Percentiles rank a stretch among this genome's conserved stretches.
phyloP scores from a whole-genome alignment of 331 rosid species.

The Spiraea crenata region DNA sequence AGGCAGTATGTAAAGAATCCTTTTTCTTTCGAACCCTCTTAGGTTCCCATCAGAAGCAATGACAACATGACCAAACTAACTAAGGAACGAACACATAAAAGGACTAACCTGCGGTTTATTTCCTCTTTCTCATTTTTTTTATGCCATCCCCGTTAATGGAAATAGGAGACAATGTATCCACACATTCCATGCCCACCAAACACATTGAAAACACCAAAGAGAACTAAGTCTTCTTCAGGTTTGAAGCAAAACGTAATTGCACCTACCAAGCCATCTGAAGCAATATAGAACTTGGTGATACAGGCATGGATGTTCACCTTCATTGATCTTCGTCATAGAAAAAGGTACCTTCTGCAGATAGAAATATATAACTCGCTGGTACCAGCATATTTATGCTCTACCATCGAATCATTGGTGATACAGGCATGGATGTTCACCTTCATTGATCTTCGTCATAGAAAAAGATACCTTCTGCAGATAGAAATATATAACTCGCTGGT shows the following conservation, averaged over 20 bases:
- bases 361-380: not conserved
- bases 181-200: not conserved
- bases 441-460: not conserved
- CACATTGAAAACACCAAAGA: not conserved
- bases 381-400: not conserved
- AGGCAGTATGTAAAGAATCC: too few species aligned
- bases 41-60: too few species aligned
- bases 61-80: too few species aligned
- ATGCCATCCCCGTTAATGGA: too few species aligned
- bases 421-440: not conserved
- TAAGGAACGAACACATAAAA: too few species aligned
- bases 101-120: too few species aligned
- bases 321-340: not conserved
- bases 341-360: not conserved
- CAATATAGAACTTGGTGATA: not conserved
- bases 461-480: not conserved
- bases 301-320: not conserved
- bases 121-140: too few species aligned
- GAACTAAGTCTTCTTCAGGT: not conserved
- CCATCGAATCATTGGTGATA: not conserved
- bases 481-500: not conserved
- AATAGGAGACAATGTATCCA: too few species aligned
- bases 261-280: not conserved
- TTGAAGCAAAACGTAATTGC: not conserved
- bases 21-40: too few species aligned